Conservation (phyloP, 306 rosid species). For the Oxytropis ochrocephala region DNA sequence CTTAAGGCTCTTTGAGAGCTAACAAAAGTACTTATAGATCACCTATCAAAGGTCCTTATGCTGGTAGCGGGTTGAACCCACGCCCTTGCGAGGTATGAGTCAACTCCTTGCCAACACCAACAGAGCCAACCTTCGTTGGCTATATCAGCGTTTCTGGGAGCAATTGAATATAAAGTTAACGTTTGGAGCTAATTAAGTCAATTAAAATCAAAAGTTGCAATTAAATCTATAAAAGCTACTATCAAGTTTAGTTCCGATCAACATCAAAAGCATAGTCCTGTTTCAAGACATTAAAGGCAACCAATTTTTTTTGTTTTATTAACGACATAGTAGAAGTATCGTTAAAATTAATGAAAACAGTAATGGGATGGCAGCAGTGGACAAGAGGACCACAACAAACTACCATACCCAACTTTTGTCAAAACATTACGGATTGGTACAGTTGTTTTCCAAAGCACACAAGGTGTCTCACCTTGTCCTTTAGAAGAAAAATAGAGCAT, state of each 20-base stretch:
- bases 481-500: neutral
- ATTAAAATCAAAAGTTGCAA: neutral
- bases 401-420: constrained; percentile 35
- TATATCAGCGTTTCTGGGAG: too few species aligned
- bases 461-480: neutral
- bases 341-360: neutral
- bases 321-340: neutral
- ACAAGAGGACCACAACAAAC: constrained; percentile 25
- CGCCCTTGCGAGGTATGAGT: too few species aligned
- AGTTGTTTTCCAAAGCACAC: constrained; percentile 22
- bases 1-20: too few species aligned
- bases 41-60: too few species aligned
- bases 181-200: too few species aligned
- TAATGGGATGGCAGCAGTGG: neutral
- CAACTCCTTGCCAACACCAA: too few species aligned
- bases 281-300: neutral
- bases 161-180: too few species aligned
- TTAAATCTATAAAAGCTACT: neutral
- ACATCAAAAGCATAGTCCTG: neutral
- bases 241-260: neutral
- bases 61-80: too few species aligned
- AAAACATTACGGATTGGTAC: neutral
- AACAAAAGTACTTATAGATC: too few species aligned
- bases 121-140: too few species aligned
- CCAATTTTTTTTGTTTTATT: neutral